Conservation (phyloP, 2,329 filamentous ascomycete species). For the Cladosporium austrohemisphaericum region DNA sequence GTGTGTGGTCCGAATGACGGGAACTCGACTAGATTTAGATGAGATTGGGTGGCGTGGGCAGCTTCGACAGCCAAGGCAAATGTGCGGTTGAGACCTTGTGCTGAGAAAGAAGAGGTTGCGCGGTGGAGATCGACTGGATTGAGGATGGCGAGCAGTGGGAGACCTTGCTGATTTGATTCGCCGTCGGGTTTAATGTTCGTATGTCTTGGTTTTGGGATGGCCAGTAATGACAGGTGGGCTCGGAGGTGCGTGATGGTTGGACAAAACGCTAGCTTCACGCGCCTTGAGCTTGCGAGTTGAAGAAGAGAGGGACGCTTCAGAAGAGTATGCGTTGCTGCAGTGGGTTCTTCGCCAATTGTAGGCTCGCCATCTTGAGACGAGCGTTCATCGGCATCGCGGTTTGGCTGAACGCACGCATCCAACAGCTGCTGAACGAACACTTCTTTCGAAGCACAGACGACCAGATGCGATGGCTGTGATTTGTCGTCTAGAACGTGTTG, state of each 20-base stretch:
- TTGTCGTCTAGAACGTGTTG: constrained; percentile 58
- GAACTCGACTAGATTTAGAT: constrained; percentile 43
- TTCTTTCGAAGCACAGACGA: constrained; percentile 65
- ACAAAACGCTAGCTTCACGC: constrained; percentile 67
- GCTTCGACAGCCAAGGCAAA: constrained; percentile 62
- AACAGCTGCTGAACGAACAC: constrained; percentile 61
- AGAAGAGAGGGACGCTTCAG: constrained; percentile 1
- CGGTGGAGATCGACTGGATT: constrained; percentile 64
- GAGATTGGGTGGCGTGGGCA: constrained; percentile 39
- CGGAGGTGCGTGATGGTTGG: constrained; percentile 74
- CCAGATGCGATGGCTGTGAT: constrained; percentile 58
- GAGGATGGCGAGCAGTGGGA: constrained; percentile 58
- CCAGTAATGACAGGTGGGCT: constrained; percentile 58
- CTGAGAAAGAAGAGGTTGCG: constrained; percentile 69
- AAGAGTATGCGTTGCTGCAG: neutral
- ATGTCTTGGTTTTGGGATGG: constrained; percentile 1
- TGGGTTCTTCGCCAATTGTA: neutral
- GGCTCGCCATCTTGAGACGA: neutral
- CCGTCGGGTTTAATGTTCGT: constrained; percentile 5
- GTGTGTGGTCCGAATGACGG: constrained; percentile 5
- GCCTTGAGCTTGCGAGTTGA: constrained; percentile 59
- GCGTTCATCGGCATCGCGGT: neutral
- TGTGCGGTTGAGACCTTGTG: constrained; percentile 64
- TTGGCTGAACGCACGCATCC: neutral
- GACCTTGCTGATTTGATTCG: neutral